phyloP scores from a whole-genome alignment of 768 basidiomycete genomes.

The Lanmaoa rubissima region DNA sequence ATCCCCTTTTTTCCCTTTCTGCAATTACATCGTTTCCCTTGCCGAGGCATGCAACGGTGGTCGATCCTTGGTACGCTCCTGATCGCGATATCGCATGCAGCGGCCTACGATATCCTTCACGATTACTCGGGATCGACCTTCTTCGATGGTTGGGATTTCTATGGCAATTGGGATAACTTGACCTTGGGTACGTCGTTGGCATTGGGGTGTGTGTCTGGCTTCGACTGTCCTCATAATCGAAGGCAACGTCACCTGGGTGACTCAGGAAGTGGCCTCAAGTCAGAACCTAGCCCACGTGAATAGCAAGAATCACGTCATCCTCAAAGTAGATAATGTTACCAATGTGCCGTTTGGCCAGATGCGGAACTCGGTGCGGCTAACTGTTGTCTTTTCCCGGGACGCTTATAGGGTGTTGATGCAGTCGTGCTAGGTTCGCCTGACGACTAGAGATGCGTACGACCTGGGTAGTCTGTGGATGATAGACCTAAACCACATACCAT shows the following conservation, averaged over 20 bases:
- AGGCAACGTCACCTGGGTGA: constrained; percentile 67
- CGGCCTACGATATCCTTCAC: constrained; percentile 37
- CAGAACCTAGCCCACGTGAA: constrained; percentile 61
- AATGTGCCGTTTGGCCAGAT: constrained; percentile 49
- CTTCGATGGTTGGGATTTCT: constrained; percentile 57
- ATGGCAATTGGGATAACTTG: constrained; percentile 46
- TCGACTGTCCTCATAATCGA: neutral
- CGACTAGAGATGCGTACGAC: constrained; percentile 41
- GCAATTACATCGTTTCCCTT: neutral
- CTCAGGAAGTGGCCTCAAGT: constrained; percentile 42
- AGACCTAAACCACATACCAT: constrained; percentile 49
- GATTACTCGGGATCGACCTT: constrained; percentile 50
- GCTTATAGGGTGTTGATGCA: neutral
- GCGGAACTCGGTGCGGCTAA: constrained; percentile 53
- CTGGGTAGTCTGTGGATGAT: constrained; percentile 47
- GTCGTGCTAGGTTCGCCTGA: constrained; percentile 42
- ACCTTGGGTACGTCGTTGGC: constrained; percentile 38
- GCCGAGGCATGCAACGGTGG: constrained; percentile 11
- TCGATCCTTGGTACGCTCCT: neutral
- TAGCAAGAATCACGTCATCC: constrained; percentile 57
- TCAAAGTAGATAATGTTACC: constrained; percentile 72
- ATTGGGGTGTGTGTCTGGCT: neutral
- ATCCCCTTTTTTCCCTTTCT: neutral
- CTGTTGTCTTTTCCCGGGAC: neutral
- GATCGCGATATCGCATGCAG: constrained; percentile 1